Evolutionary conservation across 192 early-diverging fungal species (phyloP).

Genomic region (Coemansia sp.): DNA sequence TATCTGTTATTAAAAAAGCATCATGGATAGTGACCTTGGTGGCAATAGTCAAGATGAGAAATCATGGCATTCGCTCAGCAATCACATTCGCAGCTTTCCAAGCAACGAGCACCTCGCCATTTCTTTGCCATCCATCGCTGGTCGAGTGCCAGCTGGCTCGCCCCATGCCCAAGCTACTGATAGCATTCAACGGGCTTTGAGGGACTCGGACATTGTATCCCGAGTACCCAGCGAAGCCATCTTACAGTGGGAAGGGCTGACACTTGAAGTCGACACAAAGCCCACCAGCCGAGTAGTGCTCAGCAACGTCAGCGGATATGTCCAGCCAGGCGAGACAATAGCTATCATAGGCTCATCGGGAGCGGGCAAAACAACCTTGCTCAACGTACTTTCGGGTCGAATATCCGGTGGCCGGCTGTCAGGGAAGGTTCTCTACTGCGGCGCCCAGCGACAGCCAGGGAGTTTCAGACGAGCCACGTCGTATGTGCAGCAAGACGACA

Average conservation of each 20-base stretch:
- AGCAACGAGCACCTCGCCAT: background rate
- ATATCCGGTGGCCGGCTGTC: conserved; percentile 58
- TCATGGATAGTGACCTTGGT: background rate
- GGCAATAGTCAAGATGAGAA: background rate
- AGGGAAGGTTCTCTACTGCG: conserved; percentile 56
- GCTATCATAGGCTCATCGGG: conserved; percentile 93
- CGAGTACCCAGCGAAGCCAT: conserved; percentile 3
- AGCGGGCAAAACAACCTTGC: conserved; percentile 83
- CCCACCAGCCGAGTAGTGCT: conserved; percentile 50
- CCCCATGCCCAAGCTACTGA: background rate
- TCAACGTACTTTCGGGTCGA: conserved; percentile 79
- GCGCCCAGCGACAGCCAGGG: conserved; percentile 27
- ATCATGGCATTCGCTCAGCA: background rate
- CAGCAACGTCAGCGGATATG: conserved; percentile 63
- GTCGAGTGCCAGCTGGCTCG: background rate
- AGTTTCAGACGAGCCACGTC: conserved; percentile 38
- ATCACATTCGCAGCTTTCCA: background rate
- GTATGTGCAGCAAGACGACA: conserved; percentile 58
- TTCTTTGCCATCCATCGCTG: background rate
- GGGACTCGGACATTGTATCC: background rate
- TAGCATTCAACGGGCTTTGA: background rate
- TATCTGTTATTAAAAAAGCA: background rate
- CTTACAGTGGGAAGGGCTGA: conserved; percentile 33
- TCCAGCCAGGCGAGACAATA: conserved; percentile 67
- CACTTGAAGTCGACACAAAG: conserved; percentile 29